Percentiles rank a stretch among this genome's conserved stretches.
Conservation (phyloP, 805 yeast genomes). For the Lachancea fermentati region DNA sequence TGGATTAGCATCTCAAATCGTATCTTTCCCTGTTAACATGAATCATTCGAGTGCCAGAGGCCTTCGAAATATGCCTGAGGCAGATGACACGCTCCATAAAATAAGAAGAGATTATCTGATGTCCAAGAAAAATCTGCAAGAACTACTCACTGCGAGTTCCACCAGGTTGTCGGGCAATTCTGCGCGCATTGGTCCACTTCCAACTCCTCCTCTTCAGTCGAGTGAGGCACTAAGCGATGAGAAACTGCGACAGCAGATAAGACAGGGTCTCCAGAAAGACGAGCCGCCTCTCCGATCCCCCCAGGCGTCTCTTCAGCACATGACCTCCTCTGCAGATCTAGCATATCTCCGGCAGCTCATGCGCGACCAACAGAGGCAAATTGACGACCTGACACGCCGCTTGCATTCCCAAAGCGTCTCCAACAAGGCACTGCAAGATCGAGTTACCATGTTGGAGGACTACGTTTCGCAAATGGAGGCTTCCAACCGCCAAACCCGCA, state of each 20-base stretch:
- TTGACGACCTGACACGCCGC: conserved; percentile 16
- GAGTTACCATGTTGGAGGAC: conserved; percentile 14
- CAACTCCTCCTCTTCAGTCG: conserved; percentile 4
- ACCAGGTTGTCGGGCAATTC: conserved; percentile 4
- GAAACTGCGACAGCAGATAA: conserved; percentile 10
- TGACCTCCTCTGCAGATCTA: conserved; percentile 14
- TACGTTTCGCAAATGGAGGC: conserved; percentile 21
- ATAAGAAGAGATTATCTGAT: conserved; percentile 26
- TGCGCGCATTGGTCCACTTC: neutral
- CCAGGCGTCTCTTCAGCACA: conserved; percentile 6
- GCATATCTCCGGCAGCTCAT: conserved; percentile 16
- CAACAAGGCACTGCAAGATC: conserved; percentile 14
- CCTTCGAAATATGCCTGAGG: conserved; percentile 22
- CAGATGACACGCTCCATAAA: conserved; percentile 29
- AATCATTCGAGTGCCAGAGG: conserved; percentile 3
- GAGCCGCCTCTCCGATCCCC: conserved; percentile 1
- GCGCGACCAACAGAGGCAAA: conserved; percentile 19
- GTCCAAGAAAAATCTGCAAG: conserved; percentile 24
- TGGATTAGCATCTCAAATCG: too few species aligned
- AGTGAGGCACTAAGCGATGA: conserved; percentile 8
- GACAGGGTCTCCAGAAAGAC: conserved; percentile 5
- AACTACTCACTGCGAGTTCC: conserved; percentile 17
- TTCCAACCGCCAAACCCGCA: conserved; percentile 2
- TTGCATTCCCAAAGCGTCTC: conserved; percentile 14
- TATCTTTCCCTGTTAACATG: too few species aligned